Conservation (phyloP, 306 rosid species). For the Geum urbanum region DNA sequence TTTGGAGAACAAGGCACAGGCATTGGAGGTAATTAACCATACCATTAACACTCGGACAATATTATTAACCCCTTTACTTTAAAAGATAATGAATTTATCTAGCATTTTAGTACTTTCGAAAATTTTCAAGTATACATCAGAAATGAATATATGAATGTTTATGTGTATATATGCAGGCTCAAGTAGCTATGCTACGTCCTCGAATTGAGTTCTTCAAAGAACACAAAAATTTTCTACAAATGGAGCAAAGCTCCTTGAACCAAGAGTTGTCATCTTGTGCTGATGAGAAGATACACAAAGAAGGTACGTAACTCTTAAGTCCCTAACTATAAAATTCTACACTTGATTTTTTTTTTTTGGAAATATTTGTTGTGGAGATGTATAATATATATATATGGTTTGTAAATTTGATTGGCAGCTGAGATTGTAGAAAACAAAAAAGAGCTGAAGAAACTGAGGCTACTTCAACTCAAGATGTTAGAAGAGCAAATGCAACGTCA, state of each 20-base stretch:
- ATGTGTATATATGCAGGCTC: constrained; percentile 24
- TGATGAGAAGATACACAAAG: constrained; percentile 18
- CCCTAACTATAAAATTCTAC: too few species aligned
- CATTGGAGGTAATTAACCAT: constrained; percentile 30
- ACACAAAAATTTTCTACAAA: constrained; percentile 10
- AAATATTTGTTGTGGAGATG: not conserved
- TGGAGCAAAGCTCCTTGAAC: constrained; percentile 39
- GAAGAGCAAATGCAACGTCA: constrained; percentile 5
- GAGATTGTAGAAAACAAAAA: constrained; percentile 41
- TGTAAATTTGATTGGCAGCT: constrained; percentile 26
- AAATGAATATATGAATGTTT: not conserved
- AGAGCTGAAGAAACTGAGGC: constrained; percentile 33
- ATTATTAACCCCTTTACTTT: not conserved
- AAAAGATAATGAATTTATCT: not conserved
- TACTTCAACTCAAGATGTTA: constrained; percentile 15
- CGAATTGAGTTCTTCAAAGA: constrained; percentile 25
- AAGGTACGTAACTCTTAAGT: constrained; percentile 30
- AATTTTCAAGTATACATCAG: not conserved
- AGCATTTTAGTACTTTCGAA: not conserved
- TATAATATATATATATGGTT: not conserved
- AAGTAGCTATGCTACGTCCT: constrained; percentile 29
- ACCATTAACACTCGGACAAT: not conserved
- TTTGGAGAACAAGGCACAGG: constrained; percentile 26
- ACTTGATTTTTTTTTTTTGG: too few species aligned
- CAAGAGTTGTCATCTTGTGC: constrained; percentile 19